These are phyloP conservation scores for Aegilops bicornis DNA, from an alignment of 176 grass and related monocot species.

Conservation along the genomic window DNA sequence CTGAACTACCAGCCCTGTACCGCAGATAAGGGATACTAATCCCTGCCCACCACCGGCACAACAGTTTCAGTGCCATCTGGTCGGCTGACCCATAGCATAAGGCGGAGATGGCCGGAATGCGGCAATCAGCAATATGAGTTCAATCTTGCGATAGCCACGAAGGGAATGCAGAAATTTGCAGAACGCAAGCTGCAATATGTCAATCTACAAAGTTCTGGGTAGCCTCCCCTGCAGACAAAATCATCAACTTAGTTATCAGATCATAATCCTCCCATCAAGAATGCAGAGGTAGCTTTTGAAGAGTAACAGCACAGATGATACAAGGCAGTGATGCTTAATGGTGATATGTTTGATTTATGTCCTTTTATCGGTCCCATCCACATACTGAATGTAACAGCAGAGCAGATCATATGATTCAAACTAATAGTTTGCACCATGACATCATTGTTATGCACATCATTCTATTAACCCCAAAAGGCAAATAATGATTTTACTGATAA, in stretches of 20 bases:
- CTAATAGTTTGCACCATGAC: neutral
- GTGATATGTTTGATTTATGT: too few relatives aligned
- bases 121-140: neutral
- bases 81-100: neutral
- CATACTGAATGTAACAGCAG: too few relatives aligned
- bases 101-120: neutral
- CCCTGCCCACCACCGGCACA: neutral
- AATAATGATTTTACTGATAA: neutral
- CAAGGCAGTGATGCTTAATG: too few relatives aligned
- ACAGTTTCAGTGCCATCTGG: neutral
- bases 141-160: neutral
- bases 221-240: slow-evolving; percentile 35
- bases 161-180: neutral
- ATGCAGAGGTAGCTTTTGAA: neutral
- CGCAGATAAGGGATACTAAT: too few relatives aligned
- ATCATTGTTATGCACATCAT: neutral
- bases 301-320: too few relatives aligned
- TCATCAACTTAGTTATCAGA: neutral
- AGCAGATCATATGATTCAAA: neutral
- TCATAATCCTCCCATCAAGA: neutral
- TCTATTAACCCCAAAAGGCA: neutral
- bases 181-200: neutral
- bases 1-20: neutral
- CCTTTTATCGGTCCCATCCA: too few relatives aligned
- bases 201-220: slow-evolving; percentile 20